phyloP scores from a whole-genome alignment of 768 basidiomycete genomes.

The Daedalea quercina region DNA sequence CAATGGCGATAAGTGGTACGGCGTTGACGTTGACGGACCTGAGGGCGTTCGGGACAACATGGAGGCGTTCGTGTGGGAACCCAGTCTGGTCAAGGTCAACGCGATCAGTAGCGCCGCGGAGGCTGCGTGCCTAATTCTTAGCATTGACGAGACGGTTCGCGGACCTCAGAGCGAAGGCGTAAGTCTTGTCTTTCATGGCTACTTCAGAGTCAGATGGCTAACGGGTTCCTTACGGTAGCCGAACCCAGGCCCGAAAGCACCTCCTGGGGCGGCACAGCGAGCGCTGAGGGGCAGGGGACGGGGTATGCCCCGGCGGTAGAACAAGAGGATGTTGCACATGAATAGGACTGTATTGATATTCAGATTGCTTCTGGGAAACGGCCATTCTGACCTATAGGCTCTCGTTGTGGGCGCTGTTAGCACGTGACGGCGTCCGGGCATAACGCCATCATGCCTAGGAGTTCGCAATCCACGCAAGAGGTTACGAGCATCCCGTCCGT shows the following conservation, averaged over 20 bases:
- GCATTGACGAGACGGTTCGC: slow-evolving; percentile 95
- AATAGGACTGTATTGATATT: slow-evolving; percentile 16
- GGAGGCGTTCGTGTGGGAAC: slow-evolving; percentile 99
- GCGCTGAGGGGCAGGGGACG: slow-evolving; percentile 84
- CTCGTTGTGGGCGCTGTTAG: background rate
- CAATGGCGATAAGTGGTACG: slow-evolving; percentile 81
- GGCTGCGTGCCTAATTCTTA: slow-evolving; percentile 92
- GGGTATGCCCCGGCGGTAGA: slow-evolving; percentile 67
- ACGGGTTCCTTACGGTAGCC: slow-evolving; percentile 36
- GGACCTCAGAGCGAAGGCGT: slow-evolving; percentile 94
- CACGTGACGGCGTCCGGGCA: slow-evolving; percentile 9
- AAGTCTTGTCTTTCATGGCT: slow-evolving; percentile 34
- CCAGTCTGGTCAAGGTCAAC: slow-evolving; percentile 90
- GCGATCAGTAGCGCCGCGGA: slow-evolving; percentile 94
- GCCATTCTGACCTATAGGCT: background rate
- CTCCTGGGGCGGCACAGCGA: slow-evolving; percentile 85
- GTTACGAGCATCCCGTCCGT: background rate
- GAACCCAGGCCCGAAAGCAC: slow-evolving; percentile 81
- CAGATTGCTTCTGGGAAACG: slow-evolving; percentile 13
- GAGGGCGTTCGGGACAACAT: slow-evolving; percentile 93
- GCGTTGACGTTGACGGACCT: slow-evolving; percentile 88
- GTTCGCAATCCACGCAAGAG: slow-evolving; percentile 19
- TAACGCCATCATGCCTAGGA: slow-evolving; percentile 21
- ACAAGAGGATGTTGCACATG: slow-evolving; percentile 15
- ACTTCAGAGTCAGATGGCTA: slow-evolving; percentile 2